These are phyloP conservation scores for Poterioochromonas sp. DNA, from an alignment of 352 stramenopile species.

Conservation along the genomic window DNA sequence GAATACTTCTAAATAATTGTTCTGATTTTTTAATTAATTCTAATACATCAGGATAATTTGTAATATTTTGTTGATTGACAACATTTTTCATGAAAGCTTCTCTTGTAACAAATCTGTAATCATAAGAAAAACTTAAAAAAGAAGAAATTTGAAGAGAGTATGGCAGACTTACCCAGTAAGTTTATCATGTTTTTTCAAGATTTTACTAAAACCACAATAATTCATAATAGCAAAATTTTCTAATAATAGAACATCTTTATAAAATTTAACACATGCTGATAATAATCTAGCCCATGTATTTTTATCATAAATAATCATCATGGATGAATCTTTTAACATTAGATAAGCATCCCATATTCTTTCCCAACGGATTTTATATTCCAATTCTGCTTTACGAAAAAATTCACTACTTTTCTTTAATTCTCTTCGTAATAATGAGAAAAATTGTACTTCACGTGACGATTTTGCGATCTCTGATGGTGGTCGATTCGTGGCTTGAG, in stretches of 20 bases:
- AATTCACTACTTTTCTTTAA: constrained; percentile 37
- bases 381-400: constrained; percentile 18
- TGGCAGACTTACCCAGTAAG: constrained; percentile 49
- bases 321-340: constrained; percentile 35
- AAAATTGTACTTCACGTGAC: constrained; percentile 28
- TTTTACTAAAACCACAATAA: constrained; percentile 75
- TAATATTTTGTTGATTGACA: constrained; percentile 68
- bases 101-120: constrained; percentile 51
- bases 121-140: constrained; percentile 16
- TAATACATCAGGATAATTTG: constrained; percentile 60
- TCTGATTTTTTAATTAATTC: constrained; percentile 54
- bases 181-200: constrained; percentile 82
- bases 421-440: constrained; percentile 36
- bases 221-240: constrained; percentile 81
- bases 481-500: not conserved
- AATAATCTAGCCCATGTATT: constrained; percentile 42
- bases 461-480: constrained; percentile 41
- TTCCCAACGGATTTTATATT: constrained; percentile 6
- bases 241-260: constrained; percentile 69
- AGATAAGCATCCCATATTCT: not conserved
- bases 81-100: constrained; percentile 71
- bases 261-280: constrained; percentile 52
- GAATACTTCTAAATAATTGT: constrained; percentile 44
- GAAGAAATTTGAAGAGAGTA: not conserved
- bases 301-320: constrained; percentile 41